These are phyloP conservation scores for Yamadazyma dendronema DNA, from an alignment of 1,139 yeast genomes.

Conservation along the genomic window DNA sequence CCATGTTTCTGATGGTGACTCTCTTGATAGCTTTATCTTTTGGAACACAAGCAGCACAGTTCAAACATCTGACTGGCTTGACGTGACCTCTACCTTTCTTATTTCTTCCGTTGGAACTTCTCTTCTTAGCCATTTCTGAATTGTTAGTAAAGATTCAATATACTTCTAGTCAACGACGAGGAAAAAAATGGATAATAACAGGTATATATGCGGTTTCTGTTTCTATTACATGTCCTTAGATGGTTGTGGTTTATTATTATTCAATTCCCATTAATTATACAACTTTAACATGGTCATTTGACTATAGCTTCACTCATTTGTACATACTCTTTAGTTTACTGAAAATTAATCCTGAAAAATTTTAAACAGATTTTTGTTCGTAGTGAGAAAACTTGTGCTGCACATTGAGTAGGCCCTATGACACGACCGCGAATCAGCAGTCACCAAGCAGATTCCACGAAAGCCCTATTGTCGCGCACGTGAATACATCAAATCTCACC, in stretches of 20 bases:
- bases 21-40: slow-evolving; percentile 99
- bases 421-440: slow-evolving; percentile 2
- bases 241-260: not conserved
- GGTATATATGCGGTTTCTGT: not conserved
- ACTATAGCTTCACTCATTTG: no score
- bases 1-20: slow-evolving; percentile 99
- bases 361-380: slow-evolving; percentile 6
- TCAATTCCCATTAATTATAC: not conserved
- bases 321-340: slow-evolving; percentile 10
- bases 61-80: slow-evolving; percentile 99
- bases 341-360: slow-evolving; percentile 9
- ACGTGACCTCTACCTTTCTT: slow-evolving; percentile 99
- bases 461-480: slow-evolving; percentile 4
- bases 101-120: slow-evolving; percentile 99
- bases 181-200: no score
- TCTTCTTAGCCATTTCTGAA: slow-evolving; percentile 96
- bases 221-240: no score
- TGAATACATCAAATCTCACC: slow-evolving; percentile 2
- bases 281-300: not conserved
- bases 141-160: slow-evolving; percentile 17
- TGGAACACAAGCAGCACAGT: slow-evolving; percentile 99
- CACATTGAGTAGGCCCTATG: not conserved
- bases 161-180: not conserved
- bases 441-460: slow-evolving; percentile 2
- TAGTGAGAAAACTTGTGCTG: slow-evolving; percentile 1